A percentile compares a stretch with the other conserved stretches of the same genome.
Conservation (phyloP, 192 early-diverging fungal species). For the Chytriomyces sp. region DNA sequence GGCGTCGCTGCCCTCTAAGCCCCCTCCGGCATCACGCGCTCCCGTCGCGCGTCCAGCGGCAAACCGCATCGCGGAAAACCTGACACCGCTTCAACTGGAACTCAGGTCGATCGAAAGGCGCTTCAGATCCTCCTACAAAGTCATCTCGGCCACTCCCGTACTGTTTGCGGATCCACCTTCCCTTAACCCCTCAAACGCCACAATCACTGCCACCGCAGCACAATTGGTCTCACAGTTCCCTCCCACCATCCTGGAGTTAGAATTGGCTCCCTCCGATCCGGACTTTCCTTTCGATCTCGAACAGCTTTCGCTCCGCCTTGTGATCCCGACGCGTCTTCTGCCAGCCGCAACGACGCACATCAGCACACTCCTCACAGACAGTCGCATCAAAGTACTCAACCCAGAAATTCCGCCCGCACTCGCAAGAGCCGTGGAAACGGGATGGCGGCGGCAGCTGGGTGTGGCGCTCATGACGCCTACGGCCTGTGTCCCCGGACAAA, state of each 20-base stretch:
- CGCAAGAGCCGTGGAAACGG: constrained; percentile 21
- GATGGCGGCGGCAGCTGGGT: background rate
- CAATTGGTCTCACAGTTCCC: background rate
- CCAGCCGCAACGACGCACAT: background rate
- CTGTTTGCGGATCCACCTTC: background rate
- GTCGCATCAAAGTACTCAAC: constrained; percentile 23
- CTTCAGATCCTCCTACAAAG: constrained; percentile 1
- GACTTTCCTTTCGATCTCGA: constrained; percentile 37
- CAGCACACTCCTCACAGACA: background rate
- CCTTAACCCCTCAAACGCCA: background rate
- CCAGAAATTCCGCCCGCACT: constrained; percentile 12
- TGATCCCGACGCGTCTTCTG: background rate
- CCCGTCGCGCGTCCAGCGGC: constrained; percentile 17
- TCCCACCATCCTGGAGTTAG: constrained; percentile 17
- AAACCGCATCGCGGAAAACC: background rate
- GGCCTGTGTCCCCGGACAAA: background rate
- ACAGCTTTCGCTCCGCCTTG: background rate
- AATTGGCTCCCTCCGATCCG: constrained; percentile 15
- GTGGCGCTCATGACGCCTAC: background rate
- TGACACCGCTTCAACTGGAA: constrained; percentile 14
- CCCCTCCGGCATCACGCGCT: background rate
- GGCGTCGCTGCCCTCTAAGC: background rate
- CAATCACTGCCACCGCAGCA: background rate
- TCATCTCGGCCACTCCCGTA: background rate
- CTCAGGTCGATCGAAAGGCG: constrained; percentile 16